Percentiles rank a stretch among this genome's conserved stretches.
These are phyloP conservation scores for Ascocoryne sarcoides DNA, from an alignment of 2,329 filamentous ascomycete genomes.

Conservation along the genomic window DNA sequence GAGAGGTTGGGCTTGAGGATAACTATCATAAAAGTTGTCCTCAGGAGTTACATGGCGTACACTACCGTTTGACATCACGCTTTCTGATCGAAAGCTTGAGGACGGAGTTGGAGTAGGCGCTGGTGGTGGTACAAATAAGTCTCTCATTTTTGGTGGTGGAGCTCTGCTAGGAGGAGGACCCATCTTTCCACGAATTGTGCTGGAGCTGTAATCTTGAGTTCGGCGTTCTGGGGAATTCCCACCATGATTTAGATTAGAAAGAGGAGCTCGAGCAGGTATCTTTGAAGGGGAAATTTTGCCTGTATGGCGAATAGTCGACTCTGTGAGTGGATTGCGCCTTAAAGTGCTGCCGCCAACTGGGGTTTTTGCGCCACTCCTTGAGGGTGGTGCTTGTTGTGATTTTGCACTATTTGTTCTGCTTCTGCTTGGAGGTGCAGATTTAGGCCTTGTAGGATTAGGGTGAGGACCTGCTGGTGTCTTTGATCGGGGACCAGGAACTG, in stretches of 20 bases:
- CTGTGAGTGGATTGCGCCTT: constrained; percentile 24
- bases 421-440: constrained; percentile 22
- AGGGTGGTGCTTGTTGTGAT: constrained; percentile 22
- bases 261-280: constrained; percentile 60
- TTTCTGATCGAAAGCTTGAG: constrained; percentile 41
- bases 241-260: constrained; percentile 60
- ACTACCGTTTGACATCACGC: constrained; percentile 40
- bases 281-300: constrained; percentile 48
- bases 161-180: constrained; percentile 51
- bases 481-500: constrained; percentile 53
- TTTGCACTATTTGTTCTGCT: constrained; percentile 23
- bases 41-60: constrained; percentile 61
- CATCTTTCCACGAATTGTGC: constrained; percentile 29
- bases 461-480: constrained; percentile 66
- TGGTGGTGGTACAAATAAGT: constrained; percentile 52
- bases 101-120: constrained; percentile 44
- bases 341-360: constrained; percentile 37
- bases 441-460: constrained; percentile 33
- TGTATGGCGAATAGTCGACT: constrained; percentile 19
- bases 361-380: constrained; percentile 38
- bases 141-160: constrained; percentile 88
- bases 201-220: constrained; percentile 1
- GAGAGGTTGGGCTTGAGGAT: constrained; percentile 27
- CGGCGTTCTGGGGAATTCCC: constrained; percentile 74
- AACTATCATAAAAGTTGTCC: constrained; percentile 72